Conservation (phyloP, 768 basidiomycete species). For the Pulveroboletus sp. region DNA sequence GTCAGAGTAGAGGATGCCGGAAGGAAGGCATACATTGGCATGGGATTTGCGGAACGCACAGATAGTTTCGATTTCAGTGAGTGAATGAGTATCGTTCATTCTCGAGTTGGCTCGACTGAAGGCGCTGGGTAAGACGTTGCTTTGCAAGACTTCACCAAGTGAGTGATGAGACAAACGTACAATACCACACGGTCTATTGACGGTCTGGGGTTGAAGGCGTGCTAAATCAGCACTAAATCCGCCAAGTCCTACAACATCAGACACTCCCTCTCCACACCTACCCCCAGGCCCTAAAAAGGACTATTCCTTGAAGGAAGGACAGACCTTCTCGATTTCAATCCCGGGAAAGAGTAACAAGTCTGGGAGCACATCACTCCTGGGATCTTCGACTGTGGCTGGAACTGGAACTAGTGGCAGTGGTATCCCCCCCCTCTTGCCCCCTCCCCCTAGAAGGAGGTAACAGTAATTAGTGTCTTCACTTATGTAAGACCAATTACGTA, state of each 20-base stretch:
- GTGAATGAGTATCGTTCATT: slow-evolving; percentile 26
- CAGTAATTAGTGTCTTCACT: too few species aligned
- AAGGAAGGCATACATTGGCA: slow-evolving; percentile 87
- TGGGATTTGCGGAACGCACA: slow-evolving; percentile 86
- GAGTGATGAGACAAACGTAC: slow-evolving; percentile 5
- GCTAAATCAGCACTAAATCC: slow-evolving; percentile 63
- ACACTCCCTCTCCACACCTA: slow-evolving; percentile 59
- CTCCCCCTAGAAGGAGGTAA: slow-evolving; percentile 66
- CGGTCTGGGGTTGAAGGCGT: slow-evolving; percentile 41
- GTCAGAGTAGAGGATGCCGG: slow-evolving; percentile 86
- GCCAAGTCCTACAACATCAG: slow-evolving; percentile 38
- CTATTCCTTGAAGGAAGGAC: slow-evolving; percentile 90
- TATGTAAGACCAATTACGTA: slow-evolving; percentile 16
- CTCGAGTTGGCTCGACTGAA: slow-evolving; percentile 6
- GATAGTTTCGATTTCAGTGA: slow-evolving; percentile 92
- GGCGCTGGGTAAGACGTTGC: slow-evolving; percentile 60
- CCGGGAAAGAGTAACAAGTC: slow-evolving; percentile 65
- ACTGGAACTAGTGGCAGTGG: slow-evolving; percentile 32
- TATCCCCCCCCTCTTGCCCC: slow-evolving; percentile 78
- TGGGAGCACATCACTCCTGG: slow-evolving; percentile 37
- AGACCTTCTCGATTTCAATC: slow-evolving; percentile 89
- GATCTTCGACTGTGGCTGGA: slow-evolving; percentile 26
- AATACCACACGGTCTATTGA: slow-evolving; percentile 1
- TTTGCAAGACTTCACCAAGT: slow-evolving; percentile 86
- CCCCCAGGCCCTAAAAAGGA: slow-evolving; percentile 87